phyloP scores from a whole-genome alignment of 805 yeast species.

The Schwanniomyces pseudopolymorphus region DNA sequence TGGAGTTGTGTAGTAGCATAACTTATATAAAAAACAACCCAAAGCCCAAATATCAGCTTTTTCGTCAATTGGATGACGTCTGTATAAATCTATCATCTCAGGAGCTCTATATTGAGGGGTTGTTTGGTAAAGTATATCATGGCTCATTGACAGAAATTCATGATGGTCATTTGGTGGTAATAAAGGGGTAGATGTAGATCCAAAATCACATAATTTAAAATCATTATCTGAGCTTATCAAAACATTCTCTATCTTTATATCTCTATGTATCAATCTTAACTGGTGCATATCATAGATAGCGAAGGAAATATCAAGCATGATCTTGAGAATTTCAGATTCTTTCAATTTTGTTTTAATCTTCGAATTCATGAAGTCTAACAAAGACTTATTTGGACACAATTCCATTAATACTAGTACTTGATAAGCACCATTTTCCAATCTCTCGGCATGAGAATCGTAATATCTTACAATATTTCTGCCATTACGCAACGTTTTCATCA shows the following conservation, averaged over 20 bases:
- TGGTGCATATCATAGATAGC: constrained; percentile 88
- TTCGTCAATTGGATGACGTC: constrained; percentile 84
- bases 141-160: constrained; percentile 73
- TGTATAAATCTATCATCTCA: constrained; percentile 88
- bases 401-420: constrained; percentile 94
- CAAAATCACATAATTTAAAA: constrained; percentile 91
- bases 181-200: constrained; percentile 71
- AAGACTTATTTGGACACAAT: constrained; percentile 80
- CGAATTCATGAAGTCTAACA: constrained; percentile 88
- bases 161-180: constrained; percentile 74
- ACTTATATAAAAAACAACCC: constrained; percentile 86
- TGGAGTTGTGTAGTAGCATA: constrained; percentile 92
- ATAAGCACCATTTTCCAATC: constrained; percentile 53
- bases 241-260: constrained; percentile 92
- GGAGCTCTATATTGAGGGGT: constrained; percentile 96
- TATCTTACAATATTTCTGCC: constrained; percentile 64
- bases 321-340: constrained; percentile 75
- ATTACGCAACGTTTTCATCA: constrained; percentile 63
- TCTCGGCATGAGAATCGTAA: constrained; percentile 74
- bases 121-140: constrained; percentile 85
- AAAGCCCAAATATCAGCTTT: constrained; percentile 96
- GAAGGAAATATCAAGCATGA: constrained; percentile 76
- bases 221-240: constrained; percentile 66
- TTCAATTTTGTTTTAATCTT: constrained; percentile 74
- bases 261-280: constrained; percentile 79